These are phyloP conservation scores for Mortierella alpina DNA, from an alignment of 192 early-diverging fungal species.

Conservation along the genomic window DNA sequence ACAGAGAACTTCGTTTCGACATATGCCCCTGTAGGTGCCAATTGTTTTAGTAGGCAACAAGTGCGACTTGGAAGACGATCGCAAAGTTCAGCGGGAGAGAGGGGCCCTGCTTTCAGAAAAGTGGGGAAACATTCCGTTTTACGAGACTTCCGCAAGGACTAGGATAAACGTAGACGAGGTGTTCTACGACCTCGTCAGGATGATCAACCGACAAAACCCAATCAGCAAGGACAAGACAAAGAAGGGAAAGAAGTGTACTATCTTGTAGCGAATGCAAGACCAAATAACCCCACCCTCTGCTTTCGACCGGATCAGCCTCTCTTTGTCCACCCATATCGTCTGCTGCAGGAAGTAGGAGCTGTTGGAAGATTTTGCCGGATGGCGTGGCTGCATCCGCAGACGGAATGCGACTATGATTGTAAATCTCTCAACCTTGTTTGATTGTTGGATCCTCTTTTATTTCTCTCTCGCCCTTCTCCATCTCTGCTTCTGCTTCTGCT, in stretches of 20 bases:
- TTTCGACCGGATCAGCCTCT: neutral
- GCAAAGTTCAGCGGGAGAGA: conserved; percentile 73
- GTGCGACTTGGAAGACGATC: conserved; percentile 84
- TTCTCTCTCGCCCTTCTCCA: too few species aligned
- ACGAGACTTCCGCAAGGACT: conserved; percentile 88
- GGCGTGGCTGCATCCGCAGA: too few species aligned
- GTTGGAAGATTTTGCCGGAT: too few species aligned
- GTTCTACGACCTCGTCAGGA: conserved; percentile 91
- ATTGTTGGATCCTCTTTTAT: too few species aligned
- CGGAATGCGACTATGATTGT: too few species aligned
- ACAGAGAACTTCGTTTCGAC: neutral
- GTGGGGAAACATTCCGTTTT: conserved; percentile 78
- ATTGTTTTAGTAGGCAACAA: conserved; percentile 95
- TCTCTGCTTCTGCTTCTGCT: too few species aligned
- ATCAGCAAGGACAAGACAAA: conserved; percentile 64
- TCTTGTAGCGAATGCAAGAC: conserved; percentile 37
- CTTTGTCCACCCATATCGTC: neutral
- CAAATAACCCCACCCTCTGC: neutral
- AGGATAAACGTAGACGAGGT: conserved; percentile 93
- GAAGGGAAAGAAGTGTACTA: conserved; percentile 56
- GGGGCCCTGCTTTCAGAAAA: conserved; percentile 73
- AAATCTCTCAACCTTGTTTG: too few species aligned
- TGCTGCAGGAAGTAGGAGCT: too few species aligned
- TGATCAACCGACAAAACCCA: conserved; percentile 87
- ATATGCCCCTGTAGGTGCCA: conserved; percentile 67